A percentile compares a stretch with the other conserved stretches of the same genome.
phyloP scores from a whole-genome alignment of 306 rosid species.

The Alnus glutinosa region DNA sequence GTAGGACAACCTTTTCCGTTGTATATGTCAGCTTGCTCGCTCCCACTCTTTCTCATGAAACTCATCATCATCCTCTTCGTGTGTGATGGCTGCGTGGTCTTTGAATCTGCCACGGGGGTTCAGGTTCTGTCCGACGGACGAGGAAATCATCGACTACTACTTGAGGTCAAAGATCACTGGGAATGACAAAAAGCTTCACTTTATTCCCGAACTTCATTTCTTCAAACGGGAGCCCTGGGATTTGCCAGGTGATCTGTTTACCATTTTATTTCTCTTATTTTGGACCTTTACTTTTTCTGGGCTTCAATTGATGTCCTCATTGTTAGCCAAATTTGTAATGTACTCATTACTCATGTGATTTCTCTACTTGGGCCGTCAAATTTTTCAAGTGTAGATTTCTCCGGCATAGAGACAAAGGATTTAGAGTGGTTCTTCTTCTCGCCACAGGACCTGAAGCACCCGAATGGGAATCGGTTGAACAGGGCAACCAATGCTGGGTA shows the following conservation, averaged over 20 bases:
- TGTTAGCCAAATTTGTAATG: not conserved
- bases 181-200: conserved; percentile 50
- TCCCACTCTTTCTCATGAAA: too few species aligned
- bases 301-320: not conserved
- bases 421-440: conserved; percentile 98
- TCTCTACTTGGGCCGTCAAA: not conserved
- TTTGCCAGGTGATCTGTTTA: conserved; percentile 63
- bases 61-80: not conserved
- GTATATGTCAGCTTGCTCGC: not conserved
- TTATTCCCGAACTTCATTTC: conserved; percentile 84
- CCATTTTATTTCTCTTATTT: not conserved
- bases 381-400: conserved; percentile 46
- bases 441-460: conserved; percentile 79
- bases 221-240: conserved; percentile 96
- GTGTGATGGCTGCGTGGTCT: conserved; percentile 38
- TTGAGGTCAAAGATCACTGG: conserved; percentile 76
- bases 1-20: too few species aligned
- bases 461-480: conserved; percentile 78
- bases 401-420: conserved; percentile 68
- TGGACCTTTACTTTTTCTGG: not conserved
- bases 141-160: conserved; percentile 69
- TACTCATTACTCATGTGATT: not conserved
- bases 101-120: conserved; percentile 69
- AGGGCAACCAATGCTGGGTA: conserved; percentile 77
- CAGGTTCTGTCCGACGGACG: conserved; percentile 83